Evolutionary conservation across 495 filamentous ascomycete genomes (phyloP).

Genomic region (Aspergillus saccharolyticus): DNA sequence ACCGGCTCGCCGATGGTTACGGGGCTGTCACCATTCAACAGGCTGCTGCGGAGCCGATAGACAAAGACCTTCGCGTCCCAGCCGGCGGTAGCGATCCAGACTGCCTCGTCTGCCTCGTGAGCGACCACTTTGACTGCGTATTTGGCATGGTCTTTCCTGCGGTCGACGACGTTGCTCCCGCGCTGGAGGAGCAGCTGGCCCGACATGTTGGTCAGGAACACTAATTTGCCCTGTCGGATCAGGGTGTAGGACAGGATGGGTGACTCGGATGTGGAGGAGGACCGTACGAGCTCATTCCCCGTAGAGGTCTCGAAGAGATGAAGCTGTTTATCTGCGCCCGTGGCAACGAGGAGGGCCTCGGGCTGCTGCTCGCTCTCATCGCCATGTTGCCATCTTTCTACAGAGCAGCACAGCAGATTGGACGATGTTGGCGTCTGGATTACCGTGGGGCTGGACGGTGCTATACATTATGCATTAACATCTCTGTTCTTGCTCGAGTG

Average conservation of each 20-base stretch:
- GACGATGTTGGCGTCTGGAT: constrained; percentile 43
- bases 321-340: constrained; percentile 50
- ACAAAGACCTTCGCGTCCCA: constrained; percentile 59
- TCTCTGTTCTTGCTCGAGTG: too few relatives aligned
- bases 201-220: constrained; percentile 58
- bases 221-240: constrained; percentile 28
- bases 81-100: constrained; percentile 57
- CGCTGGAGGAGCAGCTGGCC: constrained; percentile 50
- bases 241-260: constrained; percentile 51
- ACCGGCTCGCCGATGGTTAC: constrained; percentile 35
- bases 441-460: constrained; percentile 41
- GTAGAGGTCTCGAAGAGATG: constrained; percentile 36
- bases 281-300: constrained; percentile 22
- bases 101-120: constrained; percentile 23
- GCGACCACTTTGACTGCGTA: constrained; percentile 54
- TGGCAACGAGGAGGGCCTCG: constrained; percentile 36
- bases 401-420: constrained; percentile 51
- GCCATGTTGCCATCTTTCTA: constrained; percentile 33
- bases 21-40: constrained; percentile 10
- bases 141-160: constrained; percentile 55
- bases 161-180: constrained; percentile 36
- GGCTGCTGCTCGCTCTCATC: constrained; percentile 10
- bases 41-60: constrained; percentile 31
- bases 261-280: constrained; percentile 49
- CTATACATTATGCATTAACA: constrained; percentile 26